Conservation (phyloP, 1,139 yeast genomes). For the Sugiyamaella sp. region DNA sequence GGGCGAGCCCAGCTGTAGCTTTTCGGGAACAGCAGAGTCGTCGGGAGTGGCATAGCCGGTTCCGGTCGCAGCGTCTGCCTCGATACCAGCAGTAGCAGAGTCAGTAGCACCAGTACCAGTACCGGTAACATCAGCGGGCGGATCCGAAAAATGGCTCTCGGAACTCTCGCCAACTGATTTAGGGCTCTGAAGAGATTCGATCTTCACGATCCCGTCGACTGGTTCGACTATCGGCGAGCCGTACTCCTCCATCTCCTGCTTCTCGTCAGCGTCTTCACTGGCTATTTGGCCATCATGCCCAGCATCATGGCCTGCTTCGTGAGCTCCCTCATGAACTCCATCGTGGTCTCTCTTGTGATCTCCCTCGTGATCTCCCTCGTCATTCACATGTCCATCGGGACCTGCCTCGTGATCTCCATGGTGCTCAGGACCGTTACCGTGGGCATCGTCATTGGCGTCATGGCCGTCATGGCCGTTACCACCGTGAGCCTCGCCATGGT, state of each 20-base stretch:
- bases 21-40: background rate
- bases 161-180: background rate
- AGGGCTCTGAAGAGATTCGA: conserved; percentile 13
- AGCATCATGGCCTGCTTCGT: background rate
- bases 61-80: background rate
- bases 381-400: background rate
- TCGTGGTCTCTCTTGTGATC: background rate
- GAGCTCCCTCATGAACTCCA: background rate
- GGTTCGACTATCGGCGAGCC: conserved; percentile 23
- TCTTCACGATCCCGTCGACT: conserved; percentile 19
- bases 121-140: conserved; percentile 43
- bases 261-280: conserved; percentile 7
- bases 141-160: background rate
- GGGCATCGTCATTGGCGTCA: background rate
- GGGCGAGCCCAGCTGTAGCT: background rate
- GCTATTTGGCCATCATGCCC: background rate
- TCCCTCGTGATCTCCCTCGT: background rate
- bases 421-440: background rate
- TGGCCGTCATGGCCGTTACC: background rate
- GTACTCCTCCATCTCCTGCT: conserved; percentile 17
- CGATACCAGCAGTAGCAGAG: background rate
- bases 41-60: conserved; percentile 14
- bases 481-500: background rate
- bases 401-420: too few relatives aligned
- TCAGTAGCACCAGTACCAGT: conserved; percentile 76